These are phyloP conservation scores for Akebia trifoliata DNA, from an alignment of 164 flowering plant species.

Conservation along the genomic window DNA sequence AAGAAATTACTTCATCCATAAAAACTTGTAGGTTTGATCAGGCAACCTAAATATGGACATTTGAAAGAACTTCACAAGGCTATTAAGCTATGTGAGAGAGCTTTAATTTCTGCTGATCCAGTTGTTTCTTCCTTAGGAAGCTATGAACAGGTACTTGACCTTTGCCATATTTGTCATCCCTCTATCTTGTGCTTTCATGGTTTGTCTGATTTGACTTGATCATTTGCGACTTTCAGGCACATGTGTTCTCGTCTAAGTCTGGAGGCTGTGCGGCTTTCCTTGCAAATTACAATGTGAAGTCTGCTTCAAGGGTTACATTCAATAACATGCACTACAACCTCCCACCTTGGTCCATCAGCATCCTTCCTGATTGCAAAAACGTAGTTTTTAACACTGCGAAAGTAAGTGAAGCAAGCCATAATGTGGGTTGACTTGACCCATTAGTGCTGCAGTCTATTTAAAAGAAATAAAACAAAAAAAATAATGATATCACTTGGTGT, in stretches of 20 bases:
- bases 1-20: neutral
- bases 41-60: conserved; percentile 93
- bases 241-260: conserved; percentile 54
- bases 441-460: neutral
- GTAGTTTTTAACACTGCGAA: conserved; percentile 86
- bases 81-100: conserved; percentile 71
- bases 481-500: too few species aligned
- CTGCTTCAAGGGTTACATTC: conserved; percentile 59
- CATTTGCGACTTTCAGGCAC: conserved; percentile 52
- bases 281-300: conserved; percentile 48
- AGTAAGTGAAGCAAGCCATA: conserved; percentile 33
- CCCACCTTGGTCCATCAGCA: conserved; percentile 98
- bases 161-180: neutral
- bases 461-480: too few species aligned
- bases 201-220: neutral
- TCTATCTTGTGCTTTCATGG: neutral
- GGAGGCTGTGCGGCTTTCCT: conserved; percentile 89
- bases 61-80: conserved; percentile 84
- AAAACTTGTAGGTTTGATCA: conserved; percentile 54
- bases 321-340: conserved; percentile 65
- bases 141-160: conserved; percentile 48
- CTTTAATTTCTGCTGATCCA: conserved; percentile 84
- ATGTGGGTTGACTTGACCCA: neutral
- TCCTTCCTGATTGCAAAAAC: conserved; percentile 88
- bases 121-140: conserved; percentile 57